Evolutionary conservation across 805 yeast genomes (phyloP).

Genomic region (Sungouiella thailandica): DNA sequence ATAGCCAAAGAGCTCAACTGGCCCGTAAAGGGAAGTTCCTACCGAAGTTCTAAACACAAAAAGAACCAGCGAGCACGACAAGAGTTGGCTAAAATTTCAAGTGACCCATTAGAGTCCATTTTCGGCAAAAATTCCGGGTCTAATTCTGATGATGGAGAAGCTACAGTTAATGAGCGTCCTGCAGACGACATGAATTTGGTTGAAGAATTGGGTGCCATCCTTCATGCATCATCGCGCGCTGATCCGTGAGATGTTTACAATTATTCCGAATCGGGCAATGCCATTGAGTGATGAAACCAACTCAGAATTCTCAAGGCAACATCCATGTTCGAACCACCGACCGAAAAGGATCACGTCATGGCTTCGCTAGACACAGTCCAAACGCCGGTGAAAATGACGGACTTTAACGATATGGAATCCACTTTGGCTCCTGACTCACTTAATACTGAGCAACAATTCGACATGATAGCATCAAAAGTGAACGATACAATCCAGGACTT

Average conservation of each 20-base stretch:
- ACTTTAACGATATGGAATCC: slow-evolving; percentile 1
- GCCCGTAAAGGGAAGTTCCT: slow-evolving; percentile 31
- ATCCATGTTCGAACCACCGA: too few species aligned
- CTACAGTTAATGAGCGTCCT: slow-evolving; percentile 2
- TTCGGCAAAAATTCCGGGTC: slow-evolving; percentile 6
- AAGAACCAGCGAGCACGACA: slow-evolving; percentile 18
- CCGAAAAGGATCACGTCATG: too few species aligned
- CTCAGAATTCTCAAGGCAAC: too few species aligned
- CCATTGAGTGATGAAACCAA: too few species aligned
- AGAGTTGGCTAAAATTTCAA: slow-evolving; percentile 6
- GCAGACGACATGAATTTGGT: slow-evolving; percentile 2
- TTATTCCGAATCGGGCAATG: slow-evolving; percentile 4
- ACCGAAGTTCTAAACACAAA: slow-evolving; percentile 19
- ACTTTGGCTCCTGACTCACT: slow-evolving; percentile 3
- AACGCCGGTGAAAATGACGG: too few species aligned
- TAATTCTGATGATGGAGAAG: too few species aligned
- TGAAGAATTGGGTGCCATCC: slow-evolving; percentile 3
- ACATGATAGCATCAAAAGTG: slow-evolving; percentile 30
- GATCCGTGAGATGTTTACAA: slow-evolving; percentile 5
- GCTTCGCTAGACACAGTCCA: too few species aligned
- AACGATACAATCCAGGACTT: slow-evolving; percentile 36
- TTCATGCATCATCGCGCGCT: slow-evolving; percentile 1
- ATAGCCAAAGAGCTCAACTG: slow-evolving; percentile 34
- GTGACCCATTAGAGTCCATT: slow-evolving; percentile 15
- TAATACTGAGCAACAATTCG: slow-evolving; percentile 18